These are phyloP conservation scores for Rhodomyrtus tomentosa DNA, from an alignment of 345 rosid species.

Conservation along the genomic window DNA sequence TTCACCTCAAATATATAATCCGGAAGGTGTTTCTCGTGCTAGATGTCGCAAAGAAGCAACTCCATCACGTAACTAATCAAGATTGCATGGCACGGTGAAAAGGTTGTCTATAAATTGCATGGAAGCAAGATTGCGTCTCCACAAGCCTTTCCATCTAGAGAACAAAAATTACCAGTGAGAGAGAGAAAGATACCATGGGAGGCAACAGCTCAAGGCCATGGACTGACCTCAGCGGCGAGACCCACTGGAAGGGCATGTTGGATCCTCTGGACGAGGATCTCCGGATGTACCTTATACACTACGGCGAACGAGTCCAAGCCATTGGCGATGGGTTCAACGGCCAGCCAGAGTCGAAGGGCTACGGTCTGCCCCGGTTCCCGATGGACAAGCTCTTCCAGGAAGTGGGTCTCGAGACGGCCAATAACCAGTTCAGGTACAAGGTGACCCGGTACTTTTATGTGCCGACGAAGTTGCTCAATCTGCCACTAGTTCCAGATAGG, in stretches of 20 bases:
- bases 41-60: too few species aligned
- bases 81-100: neutral
- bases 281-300: slow-evolving; percentile 48
- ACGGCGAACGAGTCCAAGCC: slow-evolving; percentile 79
- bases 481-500: slow-evolving; percentile 35
- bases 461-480: slow-evolving; percentile 20
- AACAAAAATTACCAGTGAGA: neutral
- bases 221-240: slow-evolving; percentile 57
- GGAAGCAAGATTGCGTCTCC: neutral
- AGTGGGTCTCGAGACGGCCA: slow-evolving; percentile 34
- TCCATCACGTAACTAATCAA: neutral
- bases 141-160: neutral
- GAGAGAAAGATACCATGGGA: neutral
- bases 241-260: slow-evolving; percentile 43
- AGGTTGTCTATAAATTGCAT: neutral
- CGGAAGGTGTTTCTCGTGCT: too few species aligned
- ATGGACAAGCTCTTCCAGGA: slow-evolving; percentile 35
- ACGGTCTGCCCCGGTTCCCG: slow-evolving; percentile 43
- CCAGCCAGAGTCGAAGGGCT: slow-evolving; percentile 31
- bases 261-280: slow-evolving; percentile 69
- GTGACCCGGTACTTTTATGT: slow-evolving; percentile 51
- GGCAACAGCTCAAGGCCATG: slow-evolving; percentile 24
- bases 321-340: slow-evolving; percentile 47
- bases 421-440: slow-evolving; percentile 38
- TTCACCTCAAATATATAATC: neutral